Conservation (phyloP, 2,329 filamentous ascomycete genomes). For the Pseudonectria foliicola region DNA sequence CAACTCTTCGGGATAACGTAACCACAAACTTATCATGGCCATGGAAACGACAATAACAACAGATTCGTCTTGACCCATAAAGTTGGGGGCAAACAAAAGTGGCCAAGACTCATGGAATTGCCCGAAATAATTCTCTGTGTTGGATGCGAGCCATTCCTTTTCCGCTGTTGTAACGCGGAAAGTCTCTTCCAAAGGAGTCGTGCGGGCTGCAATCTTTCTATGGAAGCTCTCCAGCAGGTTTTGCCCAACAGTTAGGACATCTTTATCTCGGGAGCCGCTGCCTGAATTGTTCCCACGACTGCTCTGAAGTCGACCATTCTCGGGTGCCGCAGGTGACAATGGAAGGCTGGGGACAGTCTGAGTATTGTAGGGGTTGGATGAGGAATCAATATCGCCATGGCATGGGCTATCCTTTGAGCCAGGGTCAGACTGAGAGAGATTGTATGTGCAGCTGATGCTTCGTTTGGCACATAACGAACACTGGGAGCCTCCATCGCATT, state of each 20-base stretch:
- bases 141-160: slow-evolving; percentile 11
- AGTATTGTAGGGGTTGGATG: slow-evolving; percentile 1
- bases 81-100: slow-evolving; percentile 31
- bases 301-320: too few relatives aligned
- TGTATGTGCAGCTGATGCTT: slow-evolving; percentile 31
- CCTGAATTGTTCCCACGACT: too few relatives aligned
- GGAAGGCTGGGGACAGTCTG: not conserved
- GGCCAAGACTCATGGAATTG: slow-evolving; percentile 36
- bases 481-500: slow-evolving; percentile 33
- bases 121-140: slow-evolving; percentile 28
- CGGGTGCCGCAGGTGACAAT: too few relatives aligned
- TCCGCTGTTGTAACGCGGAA: slow-evolving; percentile 4
- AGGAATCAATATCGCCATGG: not conserved
- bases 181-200: slow-evolving; percentile 7
- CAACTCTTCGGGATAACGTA: slow-evolving; percentile 21
- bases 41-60: slow-evolving; percentile 22
- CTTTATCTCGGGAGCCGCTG: not conserved
- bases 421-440: slow-evolving; percentile 12
- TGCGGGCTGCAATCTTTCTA: slow-evolving; percentile 2
- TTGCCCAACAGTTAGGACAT: slow-evolving; percentile 5
- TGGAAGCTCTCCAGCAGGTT: slow-evolving; percentile 7
- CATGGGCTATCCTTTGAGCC: slow-evolving; percentile 4
- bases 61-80: slow-evolving; percentile 24
- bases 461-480: slow-evolving; percentile 35
- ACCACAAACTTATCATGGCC: slow-evolving; percentile 34